Evolutionary conservation across 805 yeast species (phyloP), one percentile per base, ranked within the genome.

Genomic region (Wickerhamiella azyma): DNA sequence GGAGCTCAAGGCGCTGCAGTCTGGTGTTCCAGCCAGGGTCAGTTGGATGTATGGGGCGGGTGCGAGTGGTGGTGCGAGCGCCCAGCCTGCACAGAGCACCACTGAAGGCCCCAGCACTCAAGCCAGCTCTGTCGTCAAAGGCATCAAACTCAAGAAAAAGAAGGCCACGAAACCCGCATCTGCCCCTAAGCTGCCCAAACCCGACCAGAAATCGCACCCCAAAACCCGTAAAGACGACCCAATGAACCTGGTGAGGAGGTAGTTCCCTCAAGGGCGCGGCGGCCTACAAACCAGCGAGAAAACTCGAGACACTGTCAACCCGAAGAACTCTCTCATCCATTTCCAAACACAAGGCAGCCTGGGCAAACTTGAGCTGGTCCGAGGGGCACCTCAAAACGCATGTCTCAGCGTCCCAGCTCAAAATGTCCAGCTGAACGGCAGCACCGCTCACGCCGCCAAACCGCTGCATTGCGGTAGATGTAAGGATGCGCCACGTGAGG

Each of bases 11-110:
- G 67, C 65, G 32, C 55, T 75, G 50, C 76, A 72, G 50, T 65
- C 73, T 53, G 52, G 59, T 53, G 55, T 59, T 51, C 43, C 65
- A 50, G 64, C 70, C 45, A 74, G 79, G 43, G 67, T 85, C 18
- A 81, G 75, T 38, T 88, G 96, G 96, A 89, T 89, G 94, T 88
- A 88, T 5, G 53, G 55, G 5, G 57, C 51, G 8, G 30, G 30
- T 5, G 35, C 21, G 7, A n/a, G 26, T 17, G 10, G 9, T 4
- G 24, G 33, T 36, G 16, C 28, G 2, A 5, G 30, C 10, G 8
- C 66, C 67, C 1, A 65, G 67, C n/a, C 80, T 77, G 48, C 78
- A 69, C 48, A 66, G n/a, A 74, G 53, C 57, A 79, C 10, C 55
- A 72, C 35, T 84, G 85, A 1, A 71, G 66, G 56, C 67, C 17